phyloP scores from a whole-genome alignment of 1,284 basidiomycete genomes.

The Ustilago bromivora region DNA sequence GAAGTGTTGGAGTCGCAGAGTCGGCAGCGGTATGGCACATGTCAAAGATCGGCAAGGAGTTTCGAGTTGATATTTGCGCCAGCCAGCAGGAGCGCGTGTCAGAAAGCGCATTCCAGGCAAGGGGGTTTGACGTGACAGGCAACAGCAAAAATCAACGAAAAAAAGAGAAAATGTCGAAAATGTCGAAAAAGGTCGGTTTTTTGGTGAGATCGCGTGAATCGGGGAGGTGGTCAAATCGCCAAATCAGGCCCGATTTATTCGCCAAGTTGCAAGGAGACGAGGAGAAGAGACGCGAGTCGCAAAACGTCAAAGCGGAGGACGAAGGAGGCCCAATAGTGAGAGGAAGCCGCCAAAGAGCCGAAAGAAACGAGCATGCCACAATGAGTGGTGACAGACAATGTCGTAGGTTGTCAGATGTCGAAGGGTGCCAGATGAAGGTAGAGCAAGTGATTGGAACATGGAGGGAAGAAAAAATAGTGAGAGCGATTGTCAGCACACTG shows the following conservation, averaged over 20 bases:
- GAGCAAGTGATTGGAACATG: background rate
- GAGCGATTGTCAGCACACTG: background rate
- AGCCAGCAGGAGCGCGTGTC: slow-evolving; percentile 17
- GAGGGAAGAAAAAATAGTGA: background rate
- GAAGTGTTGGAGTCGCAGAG: background rate
- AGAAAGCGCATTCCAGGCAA: slow-evolving; percentile 40
- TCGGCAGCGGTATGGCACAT: slow-evolving; percentile 18
- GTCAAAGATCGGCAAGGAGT: slow-evolving; percentile 35
- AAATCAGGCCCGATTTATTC: slow-evolving; percentile 24
- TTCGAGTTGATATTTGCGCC: slow-evolving; percentile 1
- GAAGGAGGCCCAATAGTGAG: slow-evolving; percentile 26
- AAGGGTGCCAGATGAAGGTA: background rate
- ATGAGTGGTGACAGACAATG: background rate
- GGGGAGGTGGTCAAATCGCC: background rate
- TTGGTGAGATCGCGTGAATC: background rate
- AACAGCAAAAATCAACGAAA: background rate
- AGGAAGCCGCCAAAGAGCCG: slow-evolving; percentile 17
- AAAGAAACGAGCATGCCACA: slow-evolving; percentile 17
- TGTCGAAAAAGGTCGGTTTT: slow-evolving; percentile 3
- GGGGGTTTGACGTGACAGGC: slow-evolving; percentile 21
- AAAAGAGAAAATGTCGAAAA: background rate
- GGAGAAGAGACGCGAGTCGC: slow-evolving; percentile 13
- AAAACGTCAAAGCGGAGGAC: slow-evolving; percentile 14
- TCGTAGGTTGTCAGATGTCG: background rate
- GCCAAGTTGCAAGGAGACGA: background rate